Conservation (phyloP, 164 flowering plant species). For the Hamamelis virginiana region DNA sequence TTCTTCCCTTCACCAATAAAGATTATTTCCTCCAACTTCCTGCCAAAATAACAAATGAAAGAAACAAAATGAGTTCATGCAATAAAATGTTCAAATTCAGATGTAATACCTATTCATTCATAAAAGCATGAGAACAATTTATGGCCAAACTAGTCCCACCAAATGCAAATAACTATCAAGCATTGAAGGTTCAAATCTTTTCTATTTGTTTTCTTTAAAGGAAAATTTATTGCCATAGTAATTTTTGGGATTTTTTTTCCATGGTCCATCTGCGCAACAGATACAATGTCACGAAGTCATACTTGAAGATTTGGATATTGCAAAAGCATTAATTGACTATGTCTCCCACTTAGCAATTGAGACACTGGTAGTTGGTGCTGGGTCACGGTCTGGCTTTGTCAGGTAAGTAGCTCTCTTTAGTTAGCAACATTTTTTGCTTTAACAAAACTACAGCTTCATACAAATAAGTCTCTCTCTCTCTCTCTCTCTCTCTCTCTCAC, state of each 20-base stretch:
- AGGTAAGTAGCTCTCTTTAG: constrained; percentile 25
- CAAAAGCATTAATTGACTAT: constrained; percentile 39
- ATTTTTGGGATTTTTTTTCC: neutral
- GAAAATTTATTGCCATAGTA: too few species aligned
- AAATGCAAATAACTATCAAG: too few species aligned
- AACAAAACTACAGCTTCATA: too few species aligned
- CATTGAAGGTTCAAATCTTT: too few species aligned
- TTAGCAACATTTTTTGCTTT: constrained; percentile 1
- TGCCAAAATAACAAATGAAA: too few species aligned
- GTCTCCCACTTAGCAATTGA: constrained; percentile 22
- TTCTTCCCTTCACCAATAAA: neutral
- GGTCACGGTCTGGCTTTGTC: constrained; percentile 30
- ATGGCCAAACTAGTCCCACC: too few species aligned
- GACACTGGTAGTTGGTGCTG: constrained; percentile 42
- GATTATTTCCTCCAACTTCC: neutral
- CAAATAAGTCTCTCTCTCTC: too few species aligned
- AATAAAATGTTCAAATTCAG: too few species aligned
- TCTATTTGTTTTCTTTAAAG: too few species aligned
- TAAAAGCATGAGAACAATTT: neutral
- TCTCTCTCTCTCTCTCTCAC: too few species aligned
- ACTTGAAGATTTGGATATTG: constrained; percentile 36
- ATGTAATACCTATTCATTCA: neutral
- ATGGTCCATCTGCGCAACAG: constrained; percentile 19
- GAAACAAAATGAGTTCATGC: too few species aligned
- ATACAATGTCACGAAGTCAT: constrained; percentile 44